These are phyloP conservation scores for Colletotrichum orbiculare DNA, from an alignment of 2,329 filamentous ascomycete species.

Conservation along the genomic window DNA sequence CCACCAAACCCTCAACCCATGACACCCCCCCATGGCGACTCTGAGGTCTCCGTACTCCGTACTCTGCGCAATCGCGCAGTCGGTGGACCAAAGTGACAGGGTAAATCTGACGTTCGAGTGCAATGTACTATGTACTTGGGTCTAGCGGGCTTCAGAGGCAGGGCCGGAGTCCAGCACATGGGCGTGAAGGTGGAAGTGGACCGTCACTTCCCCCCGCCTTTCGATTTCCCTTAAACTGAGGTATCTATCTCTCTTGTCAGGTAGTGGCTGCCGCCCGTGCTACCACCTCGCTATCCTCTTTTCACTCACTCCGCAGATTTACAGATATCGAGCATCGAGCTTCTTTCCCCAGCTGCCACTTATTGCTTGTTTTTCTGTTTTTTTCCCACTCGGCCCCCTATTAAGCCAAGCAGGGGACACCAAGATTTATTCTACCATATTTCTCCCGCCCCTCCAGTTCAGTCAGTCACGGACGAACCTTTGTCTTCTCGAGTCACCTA, in stretches of 20 bases:
- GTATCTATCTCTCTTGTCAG: constrained; percentile 38
- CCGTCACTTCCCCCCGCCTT: constrained; percentile 42
- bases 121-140: too few relatives aligned
- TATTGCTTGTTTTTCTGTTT: constrained; percentile 47
- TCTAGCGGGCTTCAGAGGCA: too few relatives aligned
- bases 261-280: constrained; percentile 56
- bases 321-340: constrained; percentile 49
- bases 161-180: too few relatives aligned
- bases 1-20: constrained; percentile 3
- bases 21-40: constrained; percentile 30
- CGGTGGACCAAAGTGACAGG: too few relatives aligned
- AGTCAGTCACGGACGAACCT: too few relatives aligned
- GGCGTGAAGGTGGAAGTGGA: constrained; percentile 20
- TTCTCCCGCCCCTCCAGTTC: background rate
- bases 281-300: constrained; percentile 63
- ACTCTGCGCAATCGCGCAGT: too few relatives aligned
- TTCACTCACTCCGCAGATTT: constrained; percentile 60
- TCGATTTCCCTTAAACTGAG: constrained; percentile 51
- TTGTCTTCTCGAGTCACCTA: too few relatives aligned
- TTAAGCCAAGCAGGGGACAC: constrained; percentile 48
- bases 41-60: constrained; percentile 17
- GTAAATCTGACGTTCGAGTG: too few relatives aligned
- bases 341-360: constrained; percentile 49
- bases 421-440: background rate
- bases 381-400: too few relatives aligned